These are phyloP conservation scores for Scedosporium minutisporum DNA, from an alignment of 2,329 filamentous ascomycete species.

Conservation along the genomic window DNA sequence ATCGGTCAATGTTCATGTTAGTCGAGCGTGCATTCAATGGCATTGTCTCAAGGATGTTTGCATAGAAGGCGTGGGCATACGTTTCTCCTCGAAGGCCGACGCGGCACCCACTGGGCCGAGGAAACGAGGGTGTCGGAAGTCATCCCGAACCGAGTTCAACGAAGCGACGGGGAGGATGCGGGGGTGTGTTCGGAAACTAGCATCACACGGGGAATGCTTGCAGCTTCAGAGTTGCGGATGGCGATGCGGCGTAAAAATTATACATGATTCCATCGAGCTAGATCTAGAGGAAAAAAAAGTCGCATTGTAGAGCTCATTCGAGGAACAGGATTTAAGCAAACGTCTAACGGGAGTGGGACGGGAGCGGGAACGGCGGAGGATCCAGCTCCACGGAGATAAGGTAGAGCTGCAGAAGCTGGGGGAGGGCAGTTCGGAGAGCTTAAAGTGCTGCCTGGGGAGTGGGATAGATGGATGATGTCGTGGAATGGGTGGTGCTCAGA, in stretches of 20 bases:
- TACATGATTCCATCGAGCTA: background rate
- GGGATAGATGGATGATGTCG: too few species aligned
- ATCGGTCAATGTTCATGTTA: background rate
- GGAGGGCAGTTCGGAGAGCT: too few species aligned
- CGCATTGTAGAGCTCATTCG: background rate
- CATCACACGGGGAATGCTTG: background rate
- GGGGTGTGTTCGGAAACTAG: background rate
- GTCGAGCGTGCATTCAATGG: background rate
- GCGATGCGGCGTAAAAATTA: background rate
- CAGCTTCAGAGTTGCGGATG: background rate
- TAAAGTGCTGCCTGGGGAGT: too few species aligned
- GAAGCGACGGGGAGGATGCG: background rate
- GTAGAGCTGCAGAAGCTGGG: too few species aligned
- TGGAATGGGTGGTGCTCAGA: too few species aligned
- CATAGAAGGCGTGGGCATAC: background rate
- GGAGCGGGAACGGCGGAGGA: too few species aligned
- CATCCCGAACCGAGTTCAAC: background rate
- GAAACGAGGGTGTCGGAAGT: background rate
- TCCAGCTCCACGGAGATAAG: too few species aligned
- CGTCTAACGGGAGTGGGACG: too few species aligned
- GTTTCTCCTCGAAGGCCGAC: constrained; percentile 2
- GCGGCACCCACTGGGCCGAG: background rate
- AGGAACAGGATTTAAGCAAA: too few species aligned
- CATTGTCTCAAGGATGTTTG: background rate
- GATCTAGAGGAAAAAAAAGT: background rate